Evolutionary conservation across 805 yeast genomes (phyloP).

Genomic region (Kregervanrija fluxuum): DNA sequence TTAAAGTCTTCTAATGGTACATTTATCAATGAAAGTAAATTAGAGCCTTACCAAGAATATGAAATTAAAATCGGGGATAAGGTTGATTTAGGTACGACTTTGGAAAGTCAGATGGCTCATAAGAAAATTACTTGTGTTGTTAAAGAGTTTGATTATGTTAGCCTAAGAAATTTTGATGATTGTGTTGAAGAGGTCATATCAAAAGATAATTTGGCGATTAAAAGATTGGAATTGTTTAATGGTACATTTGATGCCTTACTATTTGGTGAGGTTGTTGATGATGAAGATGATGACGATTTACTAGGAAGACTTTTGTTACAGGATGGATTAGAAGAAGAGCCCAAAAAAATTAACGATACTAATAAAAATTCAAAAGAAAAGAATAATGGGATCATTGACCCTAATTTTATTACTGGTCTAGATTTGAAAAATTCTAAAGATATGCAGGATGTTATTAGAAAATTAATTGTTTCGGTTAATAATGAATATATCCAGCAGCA

Average conservation of each 20-base stretch:
- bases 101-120: constrained; percentile 62
- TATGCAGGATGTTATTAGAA: constrained; percentile 48
- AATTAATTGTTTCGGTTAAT: constrained; percentile 47
- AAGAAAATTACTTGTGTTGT: constrained; percentile 81
- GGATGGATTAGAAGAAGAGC: constrained; percentile 21
- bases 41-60: constrained; percentile 54
- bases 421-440: constrained; percentile 50
- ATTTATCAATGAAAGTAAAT: constrained; percentile 69
- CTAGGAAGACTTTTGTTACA: constrained; percentile 13
- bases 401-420: constrained; percentile 47
- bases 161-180: constrained; percentile 27
- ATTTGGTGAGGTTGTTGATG: constrained; percentile 30
- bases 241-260: constrained; percentile 29
- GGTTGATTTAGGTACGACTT: constrained; percentile 92
- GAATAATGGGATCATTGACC: constrained; percentile 37
- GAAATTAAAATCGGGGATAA: constrained; percentile 73
- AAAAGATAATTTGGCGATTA: constrained; percentile 20
- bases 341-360: constrained; percentile 8
- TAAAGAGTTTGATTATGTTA: constrained; percentile 60
- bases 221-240: constrained; percentile 26
- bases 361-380: constrained; percentile 17
- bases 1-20: constrained; percentile 93
- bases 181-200: constrained; percentile 19
- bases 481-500: constrained; percentile 53
- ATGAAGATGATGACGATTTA: constrained; percentile 23